Conservation (phyloP, 169 alveolate species). For the Babesia ovata region DNA sequence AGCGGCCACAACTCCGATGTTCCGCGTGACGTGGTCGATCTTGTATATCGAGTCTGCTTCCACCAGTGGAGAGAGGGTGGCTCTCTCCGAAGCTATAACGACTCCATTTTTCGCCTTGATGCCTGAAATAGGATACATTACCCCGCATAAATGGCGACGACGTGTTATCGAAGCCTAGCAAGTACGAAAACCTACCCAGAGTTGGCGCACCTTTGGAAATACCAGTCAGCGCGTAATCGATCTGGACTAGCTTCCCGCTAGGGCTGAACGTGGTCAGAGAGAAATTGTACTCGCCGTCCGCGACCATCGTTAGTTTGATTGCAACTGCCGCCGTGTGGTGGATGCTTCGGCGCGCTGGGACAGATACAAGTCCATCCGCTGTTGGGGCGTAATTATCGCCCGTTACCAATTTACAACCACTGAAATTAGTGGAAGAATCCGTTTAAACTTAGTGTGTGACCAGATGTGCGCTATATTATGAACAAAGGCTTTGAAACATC, state of each 20-base stretch:
- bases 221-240: conserved; percentile 96
- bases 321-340: conserved; percentile 34
- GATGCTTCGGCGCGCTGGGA: conserved; percentile 11
- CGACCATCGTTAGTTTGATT: conserved; percentile 72
- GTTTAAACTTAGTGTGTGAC: background rate
- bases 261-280: conserved; percentile 94
- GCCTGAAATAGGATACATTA: conserved; percentile 63
- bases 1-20: conserved; percentile 92
- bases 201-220: conserved; percentile 95
- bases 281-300: conserved; percentile 89
- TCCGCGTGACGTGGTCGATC: conserved; percentile 88
- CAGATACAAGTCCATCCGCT: background rate
- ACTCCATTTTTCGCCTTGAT: conserved; percentile 96
- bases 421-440: background rate
- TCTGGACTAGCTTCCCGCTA: conserved; percentile 95
- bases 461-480: background rate
- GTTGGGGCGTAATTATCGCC: background rate
- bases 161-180: background rate
- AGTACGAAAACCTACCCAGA: conserved; percentile 76
- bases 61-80: conserved; percentile 86
- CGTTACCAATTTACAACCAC: background rate
- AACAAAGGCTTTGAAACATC: background rate
- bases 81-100: conserved; percentile 94
- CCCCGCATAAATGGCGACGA: background rate
- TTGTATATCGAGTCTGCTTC: conserved; percentile 92